phyloP scores from a whole-genome alignment of 2,329 filamentous ascomycete genomes.

The Neonectria hederae region DNA sequence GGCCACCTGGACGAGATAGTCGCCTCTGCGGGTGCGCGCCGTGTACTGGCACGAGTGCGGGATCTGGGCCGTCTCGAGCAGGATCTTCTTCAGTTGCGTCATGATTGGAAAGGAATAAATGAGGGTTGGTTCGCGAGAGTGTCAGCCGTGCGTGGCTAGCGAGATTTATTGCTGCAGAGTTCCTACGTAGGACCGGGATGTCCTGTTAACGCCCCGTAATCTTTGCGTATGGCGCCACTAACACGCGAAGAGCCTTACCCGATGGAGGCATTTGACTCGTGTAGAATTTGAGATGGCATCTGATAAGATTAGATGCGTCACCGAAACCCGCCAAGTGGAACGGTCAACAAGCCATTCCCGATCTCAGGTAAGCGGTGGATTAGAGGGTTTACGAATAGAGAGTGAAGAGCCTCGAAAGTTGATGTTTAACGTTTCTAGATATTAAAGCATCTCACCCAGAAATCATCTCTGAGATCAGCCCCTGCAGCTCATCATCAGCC shows the following conservation, averaged over 20 bases:
- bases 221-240: neutral
- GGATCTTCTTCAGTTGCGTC: neutral
- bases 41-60: slow-evolving; percentile 22
- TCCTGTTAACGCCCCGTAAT: neutral
- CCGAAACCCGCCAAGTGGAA: slow-evolving; percentile 7
- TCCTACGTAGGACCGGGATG: neutral
- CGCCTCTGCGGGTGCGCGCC: slow-evolving; percentile 12
- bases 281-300: neutral
- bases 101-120: neutral
- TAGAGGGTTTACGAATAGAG: neutral
- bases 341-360: neutral
- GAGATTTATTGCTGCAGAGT: neutral
- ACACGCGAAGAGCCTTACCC: neutral
- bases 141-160: neutral
- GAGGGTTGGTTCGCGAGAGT: neutral
- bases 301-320: slow-evolving; percentile 23
- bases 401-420: neutral
- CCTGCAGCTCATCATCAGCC: slow-evolving; percentile 15
- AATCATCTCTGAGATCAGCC: slow-evolving; percentile 16
- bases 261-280: neutral
- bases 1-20: slow-evolving; percentile 11
- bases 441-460: neutral
- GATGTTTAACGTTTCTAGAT: neutral
- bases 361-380: neutral
- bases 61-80: neutral